These are phyloP conservation scores for Ganoderma lingzhi DNA, from an alignment of 1,284 basidiomycete genomes.

Conservation along the genomic window DNA sequence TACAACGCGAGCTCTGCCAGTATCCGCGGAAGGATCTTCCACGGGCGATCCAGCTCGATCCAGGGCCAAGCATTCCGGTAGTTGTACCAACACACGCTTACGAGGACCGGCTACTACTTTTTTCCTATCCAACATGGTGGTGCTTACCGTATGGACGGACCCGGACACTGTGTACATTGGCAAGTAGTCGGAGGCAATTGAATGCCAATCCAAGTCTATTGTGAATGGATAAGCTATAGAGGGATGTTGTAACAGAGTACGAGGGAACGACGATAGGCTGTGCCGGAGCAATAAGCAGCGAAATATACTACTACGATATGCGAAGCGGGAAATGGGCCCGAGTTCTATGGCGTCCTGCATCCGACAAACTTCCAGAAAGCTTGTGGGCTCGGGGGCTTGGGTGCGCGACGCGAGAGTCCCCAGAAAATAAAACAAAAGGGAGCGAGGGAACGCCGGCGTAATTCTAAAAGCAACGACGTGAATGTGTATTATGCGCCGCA, in stretches of 20 bases:
- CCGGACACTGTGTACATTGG: background rate
- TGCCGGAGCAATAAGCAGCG: background rate
- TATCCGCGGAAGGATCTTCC: background rate
- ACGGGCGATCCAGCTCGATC: background rate
- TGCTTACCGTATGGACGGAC: background rate
- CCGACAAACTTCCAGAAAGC: background rate
- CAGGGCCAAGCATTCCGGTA: background rate
- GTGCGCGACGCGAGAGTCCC: background rate
- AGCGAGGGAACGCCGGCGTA: conserved; percentile 1
- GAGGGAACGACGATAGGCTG: background rate
- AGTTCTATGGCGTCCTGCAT: background rate
- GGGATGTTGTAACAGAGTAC: background rate
- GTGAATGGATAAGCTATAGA: background rate
- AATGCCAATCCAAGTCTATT: background rate
- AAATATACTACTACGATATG: background rate
- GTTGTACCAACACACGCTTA: background rate
- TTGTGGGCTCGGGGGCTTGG: no score
- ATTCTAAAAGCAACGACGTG: conserved; percentile 7
- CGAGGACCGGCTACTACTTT: background rate
- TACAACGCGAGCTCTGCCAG: no score
- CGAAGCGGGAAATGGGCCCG: background rate
- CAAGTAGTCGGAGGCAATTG: background rate
- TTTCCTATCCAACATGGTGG: background rate
- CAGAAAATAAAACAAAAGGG: background rate
- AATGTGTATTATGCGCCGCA: background rate